A percentile compares a stretch with the other conserved stretches of the same genome.
phyloP scores from a whole-genome alignment of 768 basidiomycete species.

The Naganishia friedmannii region DNA sequence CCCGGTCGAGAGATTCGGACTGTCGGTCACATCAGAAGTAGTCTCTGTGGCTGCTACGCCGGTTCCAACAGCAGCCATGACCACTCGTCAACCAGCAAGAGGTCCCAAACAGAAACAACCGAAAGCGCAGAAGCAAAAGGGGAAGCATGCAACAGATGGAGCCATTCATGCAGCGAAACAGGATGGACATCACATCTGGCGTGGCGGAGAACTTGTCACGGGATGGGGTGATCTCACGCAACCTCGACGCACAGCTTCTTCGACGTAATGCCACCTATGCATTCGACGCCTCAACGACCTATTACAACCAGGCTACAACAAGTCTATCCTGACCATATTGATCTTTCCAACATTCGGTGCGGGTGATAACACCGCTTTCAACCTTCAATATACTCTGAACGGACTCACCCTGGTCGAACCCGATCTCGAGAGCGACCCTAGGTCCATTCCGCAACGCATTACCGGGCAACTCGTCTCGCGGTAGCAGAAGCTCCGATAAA shows the following conservation, averaged over 20 bases:
- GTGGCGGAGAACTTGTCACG: slow-evolving; percentile 6
- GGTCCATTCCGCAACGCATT: slow-evolving; percentile 32
- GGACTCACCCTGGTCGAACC: slow-evolving; percentile 64
- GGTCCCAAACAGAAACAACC: slow-evolving; percentile 5
- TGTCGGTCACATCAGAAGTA: neutral
- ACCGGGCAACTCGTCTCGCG: slow-evolving; percentile 3
- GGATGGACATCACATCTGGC: slow-evolving; percentile 10
- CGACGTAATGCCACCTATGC: neutral
- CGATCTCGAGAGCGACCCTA: slow-evolving; percentile 72
- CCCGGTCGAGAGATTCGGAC: neutral
- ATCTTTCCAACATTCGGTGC: slow-evolving; percentile 71
- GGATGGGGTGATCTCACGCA: slow-evolving; percentile 9
- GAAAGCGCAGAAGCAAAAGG: slow-evolving; percentile 17
- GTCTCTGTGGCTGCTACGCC: too few species aligned
- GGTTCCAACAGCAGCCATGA: neutral
- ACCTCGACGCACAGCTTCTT: neutral
- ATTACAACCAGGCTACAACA: slow-evolving; percentile 51
- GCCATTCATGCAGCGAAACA: neutral
- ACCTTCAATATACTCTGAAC: slow-evolving; percentile 62
- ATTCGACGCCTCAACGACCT: neutral
- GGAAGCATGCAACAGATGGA: neutral
- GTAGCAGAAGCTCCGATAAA: slow-evolving; percentile 58
- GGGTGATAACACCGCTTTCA: slow-evolving; percentile 50
- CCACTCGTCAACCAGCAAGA: neutral
- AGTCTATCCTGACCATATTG: slow-evolving; percentile 74